These are phyloP conservation scores for Hyphodiscus hymeniophilus DNA, from an alignment of 495 filamentous ascomycete species.

Conservation along the genomic window DNA sequence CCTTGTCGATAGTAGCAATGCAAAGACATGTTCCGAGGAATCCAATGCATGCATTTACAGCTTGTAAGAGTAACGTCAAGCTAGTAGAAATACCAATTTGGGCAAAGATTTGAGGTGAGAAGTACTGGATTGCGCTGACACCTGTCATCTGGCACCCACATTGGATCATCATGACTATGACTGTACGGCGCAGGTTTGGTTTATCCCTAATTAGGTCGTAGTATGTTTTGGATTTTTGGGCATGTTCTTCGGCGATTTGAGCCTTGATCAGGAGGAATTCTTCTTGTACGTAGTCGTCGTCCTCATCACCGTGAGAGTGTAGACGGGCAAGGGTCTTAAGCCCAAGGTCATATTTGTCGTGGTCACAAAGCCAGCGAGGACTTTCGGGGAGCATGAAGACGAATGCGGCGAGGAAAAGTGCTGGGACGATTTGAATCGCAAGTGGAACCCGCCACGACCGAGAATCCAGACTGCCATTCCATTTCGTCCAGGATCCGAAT, in stretches of 20 bases:
- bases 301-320: slow-evolving; percentile 25
- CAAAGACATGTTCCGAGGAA: slow-evolving; percentile 29
- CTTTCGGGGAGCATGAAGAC: slow-evolving; percentile 26
- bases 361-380: slow-evolving; percentile 26
- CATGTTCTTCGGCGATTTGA: background rate
- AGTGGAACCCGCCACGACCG: slow-evolving; percentile 23
- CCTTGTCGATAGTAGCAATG: slow-evolving; percentile 39
- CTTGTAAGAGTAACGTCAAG: slow-evolving; percentile 40
- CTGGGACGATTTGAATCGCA: slow-evolving; percentile 18
- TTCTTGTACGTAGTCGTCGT: slow-evolving; percentile 24
- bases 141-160: slow-evolving; percentile 41
- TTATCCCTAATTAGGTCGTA: slow-evolving; percentile 5
- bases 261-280: slow-evolving; percentile 25
- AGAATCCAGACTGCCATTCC: slow-evolving; percentile 15
- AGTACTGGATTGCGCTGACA: slow-evolving; percentile 46
- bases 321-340: slow-evolving; percentile 24
- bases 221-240: slow-evolving; percentile 2
- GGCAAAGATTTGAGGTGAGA: slow-evolving; percentile 43
- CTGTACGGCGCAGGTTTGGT: slow-evolving; percentile 36
- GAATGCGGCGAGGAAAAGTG: slow-evolving; percentile 10
- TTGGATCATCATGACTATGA: slow-evolving; percentile 44
- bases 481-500: slow-evolving; percentile 23
- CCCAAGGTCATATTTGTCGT: slow-evolving; percentile 22
- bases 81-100: slow-evolving; percentile 43
- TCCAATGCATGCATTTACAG: slow-evolving; percentile 34